Evolutionary conservation across 129 eudicot genomes (phyloP).

Genomic region (Artemisia tridentata): DNA sequence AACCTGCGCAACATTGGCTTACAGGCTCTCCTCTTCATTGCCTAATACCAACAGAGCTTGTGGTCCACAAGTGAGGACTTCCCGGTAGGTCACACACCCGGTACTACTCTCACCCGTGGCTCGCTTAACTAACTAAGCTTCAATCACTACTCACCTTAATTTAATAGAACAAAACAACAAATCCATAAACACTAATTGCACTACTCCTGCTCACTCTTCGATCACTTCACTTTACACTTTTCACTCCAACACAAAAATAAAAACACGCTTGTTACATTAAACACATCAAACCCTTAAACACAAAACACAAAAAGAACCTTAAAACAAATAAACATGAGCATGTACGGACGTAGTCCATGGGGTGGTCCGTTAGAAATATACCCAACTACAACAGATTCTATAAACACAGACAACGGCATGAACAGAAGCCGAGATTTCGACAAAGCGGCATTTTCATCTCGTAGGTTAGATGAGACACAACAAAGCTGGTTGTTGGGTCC

Average conservation of each 20-base stretch:
- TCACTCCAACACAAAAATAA: background rate
- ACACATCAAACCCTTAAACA: slow-evolving; percentile 4
- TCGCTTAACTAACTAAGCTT: no score
- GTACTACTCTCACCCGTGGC: no score
- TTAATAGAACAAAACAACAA: no score
- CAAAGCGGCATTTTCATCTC: slow-evolving; percentile 58
- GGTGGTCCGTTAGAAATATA: slow-evolving; percentile 80
- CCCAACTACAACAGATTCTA: slow-evolving; percentile 49
- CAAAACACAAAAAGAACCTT: background rate
- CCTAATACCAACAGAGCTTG: no score
- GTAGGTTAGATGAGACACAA: slow-evolving; percentile 69
- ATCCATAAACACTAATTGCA: slow-evolving; percentile 13
- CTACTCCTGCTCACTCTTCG: background rate
- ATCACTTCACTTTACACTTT: slow-evolving; percentile 7
- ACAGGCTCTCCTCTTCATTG: no score
- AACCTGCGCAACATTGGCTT: no score
- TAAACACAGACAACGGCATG: slow-evolving; percentile 78
- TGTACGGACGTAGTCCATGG: slow-evolving; percentile 94
- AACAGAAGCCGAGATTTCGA: slow-evolving; percentile 78
- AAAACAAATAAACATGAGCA: background rate
- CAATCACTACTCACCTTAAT: no score
- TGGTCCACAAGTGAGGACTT: no score
- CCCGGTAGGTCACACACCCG: no score
- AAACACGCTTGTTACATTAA: background rate
- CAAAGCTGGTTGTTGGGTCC: slow-evolving; percentile 96